phyloP scores from a whole-genome alignment of 106 monocot genomes.

The Dioscorea alata region DNA sequence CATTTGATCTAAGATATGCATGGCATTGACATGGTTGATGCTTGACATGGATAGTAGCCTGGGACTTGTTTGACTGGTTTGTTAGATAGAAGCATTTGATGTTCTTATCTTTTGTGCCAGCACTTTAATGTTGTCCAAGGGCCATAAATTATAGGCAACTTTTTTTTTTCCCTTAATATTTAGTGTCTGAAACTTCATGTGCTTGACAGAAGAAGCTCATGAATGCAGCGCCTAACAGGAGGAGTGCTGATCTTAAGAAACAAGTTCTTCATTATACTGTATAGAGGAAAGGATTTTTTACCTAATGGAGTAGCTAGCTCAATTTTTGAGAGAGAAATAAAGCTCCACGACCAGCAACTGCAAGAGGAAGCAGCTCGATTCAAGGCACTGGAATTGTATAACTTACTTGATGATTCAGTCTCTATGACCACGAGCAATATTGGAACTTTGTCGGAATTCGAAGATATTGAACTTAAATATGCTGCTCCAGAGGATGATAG shows the following conservation, averaged over 20 bases:
- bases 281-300: slow-evolving; percentile 94
- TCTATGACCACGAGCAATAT: slow-evolving; percentile 10
- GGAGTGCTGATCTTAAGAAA: slow-evolving; percentile 87
- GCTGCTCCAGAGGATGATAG: slow-evolving; percentile 4
- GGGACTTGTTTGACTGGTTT: no score
- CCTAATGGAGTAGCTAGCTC: slow-evolving; percentile 47
- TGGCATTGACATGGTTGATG: no score
- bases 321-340: slow-evolving; percentile 57
- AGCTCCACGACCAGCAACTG: slow-evolving; percentile 42
- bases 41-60: no score
- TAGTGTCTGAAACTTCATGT: slow-evolving; percentile 21
- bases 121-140: no score
- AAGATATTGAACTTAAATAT: slow-evolving; percentile 41
- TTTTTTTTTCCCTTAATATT: neutral
- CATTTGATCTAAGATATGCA: no score
- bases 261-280: slow-evolving; percentile 80
- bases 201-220: slow-evolving; percentile 44
- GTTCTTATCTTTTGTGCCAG: no score
- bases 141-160: neutral
- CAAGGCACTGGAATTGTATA: slow-evolving; percentile 22
- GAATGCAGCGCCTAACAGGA: slow-evolving; percentile 90
- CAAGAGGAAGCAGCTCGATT: slow-evolving; percentile 72
- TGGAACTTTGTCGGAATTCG: slow-evolving; percentile 66
- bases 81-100: no score
- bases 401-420: slow-evolving; percentile 4